Percentiles rank a stretch among this genome's conserved stretches.
These are phyloP conservation scores for Suhomyces sp. DNA, from an alignment of 805 yeast species.

Conservation along the genomic window DNA sequence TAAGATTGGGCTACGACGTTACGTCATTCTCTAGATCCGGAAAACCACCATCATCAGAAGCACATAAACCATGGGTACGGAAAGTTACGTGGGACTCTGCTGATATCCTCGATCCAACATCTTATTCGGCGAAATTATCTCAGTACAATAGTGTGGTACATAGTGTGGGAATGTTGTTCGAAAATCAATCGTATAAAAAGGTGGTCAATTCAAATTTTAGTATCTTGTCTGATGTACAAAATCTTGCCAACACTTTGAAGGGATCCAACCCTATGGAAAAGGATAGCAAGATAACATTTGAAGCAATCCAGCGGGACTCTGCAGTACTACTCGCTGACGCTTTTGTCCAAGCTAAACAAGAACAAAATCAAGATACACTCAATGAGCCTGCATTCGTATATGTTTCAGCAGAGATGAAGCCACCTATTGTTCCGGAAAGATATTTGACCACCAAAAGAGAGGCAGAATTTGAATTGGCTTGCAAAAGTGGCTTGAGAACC, in stretches of 20 bases:
- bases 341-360: conserved; percentile 40
- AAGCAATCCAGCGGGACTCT: conserved; percentile 65
- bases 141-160: conserved; percentile 73
- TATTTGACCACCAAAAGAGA: conserved; percentile 75
- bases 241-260: conserved; percentile 32
- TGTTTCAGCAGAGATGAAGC: conserved; percentile 75
- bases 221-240: conserved; percentile 31
- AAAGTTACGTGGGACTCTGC: conserved; percentile 68
- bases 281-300: conserved; percentile 49
- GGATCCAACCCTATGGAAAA: conserved; percentile 66
- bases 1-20: conserved; percentile 62
- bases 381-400: conserved; percentile 53
- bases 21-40: conserved; percentile 71
- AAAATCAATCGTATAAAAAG: conserved; percentile 66
- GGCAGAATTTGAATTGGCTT: conserved; percentile 62
- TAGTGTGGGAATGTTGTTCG: conserved; percentile 74
- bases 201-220: conserved; percentile 43
- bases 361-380: conserved; percentile 13
- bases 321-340: conserved; percentile 65
- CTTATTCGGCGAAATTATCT: conserved; percentile 49
- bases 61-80: conserved; percentile 51
- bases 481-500: conserved; percentile 50
- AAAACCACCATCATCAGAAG: conserved; percentile 26
- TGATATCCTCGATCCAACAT: conserved; percentile 62
- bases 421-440: conserved; percentile 66